Evolutionary conservation across 306 rosid species (phyloP).

Genomic region (Purshia tridentata): DNA sequence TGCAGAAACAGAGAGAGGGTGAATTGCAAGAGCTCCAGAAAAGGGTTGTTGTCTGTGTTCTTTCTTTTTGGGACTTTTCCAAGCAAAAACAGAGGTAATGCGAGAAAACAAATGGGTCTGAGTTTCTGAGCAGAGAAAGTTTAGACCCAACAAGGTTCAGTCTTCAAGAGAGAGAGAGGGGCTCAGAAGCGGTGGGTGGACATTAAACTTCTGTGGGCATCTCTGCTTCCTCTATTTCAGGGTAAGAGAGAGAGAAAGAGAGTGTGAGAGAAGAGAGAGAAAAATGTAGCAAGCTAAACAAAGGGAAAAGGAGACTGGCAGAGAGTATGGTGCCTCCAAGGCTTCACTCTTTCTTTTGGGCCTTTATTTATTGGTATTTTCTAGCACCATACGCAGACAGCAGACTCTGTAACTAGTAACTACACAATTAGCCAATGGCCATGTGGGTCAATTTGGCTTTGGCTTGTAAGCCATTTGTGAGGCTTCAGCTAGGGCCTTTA

Average conservation of each 20-base stretch:
- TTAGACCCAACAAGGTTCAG: conserved; percentile 32
- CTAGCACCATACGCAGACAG: not conserved
- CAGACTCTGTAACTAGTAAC: conserved; percentile 11
- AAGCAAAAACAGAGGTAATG: conserved; percentile 31
- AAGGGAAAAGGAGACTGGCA: conserved; percentile 20
- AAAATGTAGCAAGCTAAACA: not conserved
- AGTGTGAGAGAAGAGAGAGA: not conserved
- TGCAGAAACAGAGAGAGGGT: conserved; percentile 20
- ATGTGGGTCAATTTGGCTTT: conserved; percentile 13
- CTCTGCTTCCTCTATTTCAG: conserved; percentile 50
- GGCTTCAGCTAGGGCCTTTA: not conserved
- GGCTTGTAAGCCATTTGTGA: not conserved
- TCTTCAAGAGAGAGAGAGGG: conserved; percentile 30
- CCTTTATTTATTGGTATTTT: conserved; percentile 46
- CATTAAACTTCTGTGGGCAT: conserved; percentile 33
- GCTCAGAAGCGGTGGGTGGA: conserved; percentile 32
- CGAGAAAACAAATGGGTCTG: conserved; percentile 24
- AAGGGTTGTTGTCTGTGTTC: conserved; percentile 11
- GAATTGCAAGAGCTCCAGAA: conserved; percentile 10
- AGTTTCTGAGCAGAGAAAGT: conserved; percentile 42
- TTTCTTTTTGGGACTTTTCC: conserved; percentile 27
- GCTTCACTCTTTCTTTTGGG: conserved; percentile 27
- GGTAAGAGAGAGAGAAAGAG: conserved; percentile 36
- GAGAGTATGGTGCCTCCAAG: conserved; percentile 18
- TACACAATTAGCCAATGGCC: not conserved